Conservation (phyloP, 306 rosid genomes). For the Vigna nakashimae region DNA sequence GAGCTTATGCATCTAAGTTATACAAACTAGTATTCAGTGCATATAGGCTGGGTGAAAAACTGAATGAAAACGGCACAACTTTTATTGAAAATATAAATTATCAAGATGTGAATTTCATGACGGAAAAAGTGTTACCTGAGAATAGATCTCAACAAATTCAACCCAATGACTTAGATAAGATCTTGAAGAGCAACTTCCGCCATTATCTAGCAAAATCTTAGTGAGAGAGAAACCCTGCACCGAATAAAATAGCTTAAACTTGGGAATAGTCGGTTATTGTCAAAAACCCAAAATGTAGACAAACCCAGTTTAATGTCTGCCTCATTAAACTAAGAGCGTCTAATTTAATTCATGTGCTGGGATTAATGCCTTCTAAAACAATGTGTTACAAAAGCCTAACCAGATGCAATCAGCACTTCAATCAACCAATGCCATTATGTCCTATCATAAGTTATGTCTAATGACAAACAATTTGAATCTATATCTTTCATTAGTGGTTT, state of each 20-base stretch:
- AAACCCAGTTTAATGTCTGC: background rate
- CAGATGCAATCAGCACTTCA: background rate
- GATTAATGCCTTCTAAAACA: background rate
- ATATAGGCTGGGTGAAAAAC: no score
- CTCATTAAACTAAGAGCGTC: constrained; percentile 6
- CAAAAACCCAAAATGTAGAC: constrained; percentile 19
- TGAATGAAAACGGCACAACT: no score
- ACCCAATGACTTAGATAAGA: constrained; percentile 83
- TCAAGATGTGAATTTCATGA: constrained; percentile 29
- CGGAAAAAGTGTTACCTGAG: constrained; percentile 69
- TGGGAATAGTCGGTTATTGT: constrained; percentile 2
- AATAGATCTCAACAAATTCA: constrained; percentile 66
- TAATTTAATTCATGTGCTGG: background rate
- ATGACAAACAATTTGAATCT: background rate
- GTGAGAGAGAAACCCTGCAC: constrained; percentile 81
- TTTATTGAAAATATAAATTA: background rate
- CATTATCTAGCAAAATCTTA: constrained; percentile 73
- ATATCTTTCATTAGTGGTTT: background rate
- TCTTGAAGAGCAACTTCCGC: constrained; percentile 58
- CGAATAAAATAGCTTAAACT: constrained; percentile 27
- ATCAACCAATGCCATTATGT: background rate
- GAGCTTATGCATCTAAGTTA: constrained; percentile 8
- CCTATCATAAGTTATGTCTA: background rate
- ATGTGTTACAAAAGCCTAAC: background rate
- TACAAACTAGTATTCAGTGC: background rate